Conservation (phyloP, 176 grass and related monocot genomes). For the Pontederia paniculata region DNA sequence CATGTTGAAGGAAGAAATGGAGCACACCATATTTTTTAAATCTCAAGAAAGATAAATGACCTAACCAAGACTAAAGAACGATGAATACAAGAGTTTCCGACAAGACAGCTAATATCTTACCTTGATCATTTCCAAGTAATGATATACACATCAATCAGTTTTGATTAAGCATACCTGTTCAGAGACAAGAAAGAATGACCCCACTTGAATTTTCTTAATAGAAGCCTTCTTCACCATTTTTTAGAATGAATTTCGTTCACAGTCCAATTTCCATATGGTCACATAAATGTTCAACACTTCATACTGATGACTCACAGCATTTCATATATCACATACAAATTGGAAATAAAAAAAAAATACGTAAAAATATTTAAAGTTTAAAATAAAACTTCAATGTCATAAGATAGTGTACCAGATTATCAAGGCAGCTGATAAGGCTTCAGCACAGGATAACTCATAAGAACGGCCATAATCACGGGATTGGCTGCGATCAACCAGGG, state of each 20-base stretch:
- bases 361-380: neutral
- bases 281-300: too few species aligned
- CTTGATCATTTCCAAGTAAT: neutral
- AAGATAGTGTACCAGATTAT: slow-evolving; percentile 78
- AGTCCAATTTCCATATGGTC: too few species aligned
- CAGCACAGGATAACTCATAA: slow-evolving; percentile 91
- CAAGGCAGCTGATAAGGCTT: slow-evolving; percentile 91
- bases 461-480: slow-evolving; percentile 89
- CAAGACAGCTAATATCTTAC: too few species aligned
- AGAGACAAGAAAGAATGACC: slow-evolving; percentile 89
- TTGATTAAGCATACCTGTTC: slow-evolving; percentile 49
- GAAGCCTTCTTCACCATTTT: slow-evolving; percentile 48
- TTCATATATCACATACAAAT: neutral
- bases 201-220: slow-evolving; percentile 95
- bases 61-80: too few species aligned
- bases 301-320: too few species aligned
- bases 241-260: too few species aligned
- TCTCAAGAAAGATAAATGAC: too few species aligned
- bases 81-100: too few species aligned
- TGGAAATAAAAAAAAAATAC: too few species aligned
- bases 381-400: neutral
- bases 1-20: too few species aligned
- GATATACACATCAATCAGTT: neutral
- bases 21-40: too few species aligned
- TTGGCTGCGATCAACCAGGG: slow-evolving; percentile 98